phyloP scores from a whole-genome alignment of 2,329 filamentous ascomycete species.

The Thielaviopsis euricoi region DNA sequence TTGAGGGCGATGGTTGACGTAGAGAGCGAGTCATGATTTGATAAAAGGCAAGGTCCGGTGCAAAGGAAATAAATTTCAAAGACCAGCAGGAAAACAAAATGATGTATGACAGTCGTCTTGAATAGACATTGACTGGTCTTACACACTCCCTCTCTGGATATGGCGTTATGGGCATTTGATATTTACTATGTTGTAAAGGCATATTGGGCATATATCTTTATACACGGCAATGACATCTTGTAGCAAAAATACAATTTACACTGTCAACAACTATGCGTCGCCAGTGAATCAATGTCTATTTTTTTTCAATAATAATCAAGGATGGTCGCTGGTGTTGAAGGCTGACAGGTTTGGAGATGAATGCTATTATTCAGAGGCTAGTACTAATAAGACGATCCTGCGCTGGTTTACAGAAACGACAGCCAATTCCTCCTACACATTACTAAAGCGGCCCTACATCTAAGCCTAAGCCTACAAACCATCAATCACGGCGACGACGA shows the following conservation, averaged over 20 bases:
- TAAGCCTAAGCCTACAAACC: background rate
- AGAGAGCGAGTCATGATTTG: background rate
- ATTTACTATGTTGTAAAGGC: slow-evolving; percentile 11
- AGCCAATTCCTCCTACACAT: background rate
- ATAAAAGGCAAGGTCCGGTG: background rate
- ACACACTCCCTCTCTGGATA: slow-evolving; percentile 1
- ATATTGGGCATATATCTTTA: slow-evolving; percentile 9
- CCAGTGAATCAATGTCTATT: background rate
- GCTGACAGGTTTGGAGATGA: background rate
- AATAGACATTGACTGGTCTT: background rate
- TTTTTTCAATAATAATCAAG: background rate
- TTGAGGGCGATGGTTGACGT: background rate
- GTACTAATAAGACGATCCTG: background rate
- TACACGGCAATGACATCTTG: slow-evolving; percentile 10
- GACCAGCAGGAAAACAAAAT: background rate
- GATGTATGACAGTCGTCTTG: background rate
- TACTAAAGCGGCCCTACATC: background rate
- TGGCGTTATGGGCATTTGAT: slow-evolving; percentile 12
- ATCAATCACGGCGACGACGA: background rate
- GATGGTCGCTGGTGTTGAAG: background rate
- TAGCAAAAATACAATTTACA: slow-evolving; percentile 7
- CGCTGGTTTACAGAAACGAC: background rate
- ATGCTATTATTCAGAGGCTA: background rate
- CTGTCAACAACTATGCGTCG: slow-evolving; percentile 3
- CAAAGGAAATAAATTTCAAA: background rate